Evolutionary conservation across 495 filamentous ascomycete species (phyloP).

Genomic region (Parathielavia appendiculata): DNA sequence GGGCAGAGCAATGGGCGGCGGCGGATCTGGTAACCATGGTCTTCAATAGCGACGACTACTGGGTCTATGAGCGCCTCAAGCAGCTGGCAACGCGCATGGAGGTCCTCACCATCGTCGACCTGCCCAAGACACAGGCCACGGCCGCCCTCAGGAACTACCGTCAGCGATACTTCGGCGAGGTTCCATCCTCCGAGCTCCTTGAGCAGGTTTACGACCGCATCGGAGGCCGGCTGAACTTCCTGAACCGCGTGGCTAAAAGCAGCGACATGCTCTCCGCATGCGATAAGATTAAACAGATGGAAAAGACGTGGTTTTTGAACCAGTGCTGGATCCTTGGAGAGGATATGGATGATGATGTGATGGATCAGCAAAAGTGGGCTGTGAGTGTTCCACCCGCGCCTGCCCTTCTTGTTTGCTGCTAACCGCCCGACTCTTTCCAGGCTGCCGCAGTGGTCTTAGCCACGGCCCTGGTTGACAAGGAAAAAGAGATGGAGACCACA

Average conservation of each 20-base stretch:
- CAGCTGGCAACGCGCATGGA: constrained; percentile 88
- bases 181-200: constrained; percentile 48
- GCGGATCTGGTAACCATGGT: constrained; percentile 82
- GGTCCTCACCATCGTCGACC: constrained; percentile 72
- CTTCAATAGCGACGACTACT: constrained; percentile 93
- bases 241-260: constrained; percentile 81
- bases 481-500: constrained; percentile 57
- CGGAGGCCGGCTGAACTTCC: constrained; percentile 78
- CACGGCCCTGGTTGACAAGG: constrained; percentile 76
- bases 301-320: constrained; percentile 93
- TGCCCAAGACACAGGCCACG: constrained; percentile 72
- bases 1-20: constrained; percentile 93
- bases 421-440: constrained; percentile 29
- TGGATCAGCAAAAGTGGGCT: constrained; percentile 96
- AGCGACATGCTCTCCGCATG: constrained; percentile 72
- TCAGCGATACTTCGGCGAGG: constrained; percentile 60
- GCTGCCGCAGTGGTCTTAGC: constrained; percentile 93
- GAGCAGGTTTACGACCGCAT: constrained; percentile 77
- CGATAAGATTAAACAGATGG: constrained; percentile 67
- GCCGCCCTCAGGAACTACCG: constrained; percentile 71
- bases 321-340: constrained; percentile 88
- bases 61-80: constrained; percentile 93
- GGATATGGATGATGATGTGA: constrained; percentile 98
- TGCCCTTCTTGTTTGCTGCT: not conserved
- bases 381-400: constrained; percentile 42